Percentiles rank a stretch among this genome's conserved stretches.
Evolutionary conservation across 306 rosid species (phyloP).

Genomic region (Morella rubra): DNA sequence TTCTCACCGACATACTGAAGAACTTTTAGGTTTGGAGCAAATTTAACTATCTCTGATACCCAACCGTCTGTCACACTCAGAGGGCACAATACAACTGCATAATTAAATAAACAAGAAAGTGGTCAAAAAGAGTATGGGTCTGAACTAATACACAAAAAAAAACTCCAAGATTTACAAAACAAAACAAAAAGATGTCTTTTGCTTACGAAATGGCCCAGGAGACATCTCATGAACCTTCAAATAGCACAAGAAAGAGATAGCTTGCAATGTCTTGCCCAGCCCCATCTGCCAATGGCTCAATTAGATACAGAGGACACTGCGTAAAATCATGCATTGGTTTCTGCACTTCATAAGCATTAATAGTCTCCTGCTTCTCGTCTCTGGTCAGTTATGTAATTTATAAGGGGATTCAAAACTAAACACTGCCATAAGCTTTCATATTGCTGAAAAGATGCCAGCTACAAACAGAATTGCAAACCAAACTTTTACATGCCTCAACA

Average conservation of each 20-base stretch:
- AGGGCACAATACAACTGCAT: conserved; percentile 88
- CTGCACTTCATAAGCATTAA: conserved; percentile 19
- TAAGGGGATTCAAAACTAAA: neutral
- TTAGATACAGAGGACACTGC: conserved; percentile 25
- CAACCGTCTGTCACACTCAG: conserved; percentile 93
- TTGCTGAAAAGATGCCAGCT: conserved; percentile 13
- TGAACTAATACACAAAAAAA: conserved; percentile 15
- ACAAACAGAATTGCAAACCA: neutral
- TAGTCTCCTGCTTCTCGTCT: conserved; percentile 19
- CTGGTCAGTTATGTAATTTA: conserved; percentile 17
- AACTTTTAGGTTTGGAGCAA: conserved; percentile 66
- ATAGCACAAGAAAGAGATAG: conserved; percentile 80
- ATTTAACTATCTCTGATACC: conserved; percentile 72
- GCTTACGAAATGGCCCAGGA: conserved; percentile 86
- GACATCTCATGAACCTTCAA: conserved; percentile 59
- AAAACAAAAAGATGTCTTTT: conserved; percentile 25
- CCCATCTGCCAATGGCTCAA: conserved; percentile 75
- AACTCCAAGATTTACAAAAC: conserved; percentile 20
- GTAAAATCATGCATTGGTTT: conserved; percentile 12
- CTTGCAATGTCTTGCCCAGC: conserved; percentile 94
- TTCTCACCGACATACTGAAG: conserved; percentile 82
- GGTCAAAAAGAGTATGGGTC: conserved; percentile 11
- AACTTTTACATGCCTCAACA: neutral
- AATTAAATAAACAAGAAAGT: conserved; percentile 26
- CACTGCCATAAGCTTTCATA: neutral